Conservation (phyloP, 2,329 filamentous ascomycete genomes). For the Curvularia eragrostidis region DNA sequence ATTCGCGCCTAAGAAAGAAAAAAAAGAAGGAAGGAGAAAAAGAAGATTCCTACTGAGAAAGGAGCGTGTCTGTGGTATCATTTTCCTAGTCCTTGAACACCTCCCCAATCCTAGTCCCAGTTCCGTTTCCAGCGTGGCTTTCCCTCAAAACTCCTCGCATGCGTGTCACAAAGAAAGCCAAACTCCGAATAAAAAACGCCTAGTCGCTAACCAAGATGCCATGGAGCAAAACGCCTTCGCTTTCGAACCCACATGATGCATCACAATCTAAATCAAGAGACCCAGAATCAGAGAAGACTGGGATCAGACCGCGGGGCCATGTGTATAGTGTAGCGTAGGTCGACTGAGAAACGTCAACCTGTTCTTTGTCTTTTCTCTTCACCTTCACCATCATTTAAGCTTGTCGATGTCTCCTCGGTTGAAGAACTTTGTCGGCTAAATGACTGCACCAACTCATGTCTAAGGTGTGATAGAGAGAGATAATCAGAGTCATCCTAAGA, state of each 20-base stretch:
- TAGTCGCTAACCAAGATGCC: not conserved
- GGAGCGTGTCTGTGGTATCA: not conserved
- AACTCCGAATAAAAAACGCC: not conserved
- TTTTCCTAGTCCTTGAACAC: not conserved
- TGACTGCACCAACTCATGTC: conserved; percentile 19
- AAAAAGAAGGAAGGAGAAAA: not conserved
- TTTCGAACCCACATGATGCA: conserved; percentile 6
- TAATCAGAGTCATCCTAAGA: conserved; percentile 29
- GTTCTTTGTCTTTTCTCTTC: not conserved
- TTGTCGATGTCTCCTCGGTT: not conserved
- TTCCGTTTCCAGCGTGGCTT: not conserved
- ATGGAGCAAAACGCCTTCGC: conserved; percentile 10
- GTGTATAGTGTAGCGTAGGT: conserved; percentile 1
- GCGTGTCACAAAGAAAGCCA: not conserved
- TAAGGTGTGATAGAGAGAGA: conserved; percentile 14
- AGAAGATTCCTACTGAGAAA: not conserved
- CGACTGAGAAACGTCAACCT: not conserved
- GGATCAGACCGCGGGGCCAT: conserved; percentile 1
- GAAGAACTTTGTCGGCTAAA: conserved; percentile 13
- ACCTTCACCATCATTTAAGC: not conserved
- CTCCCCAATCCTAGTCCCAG: not conserved
- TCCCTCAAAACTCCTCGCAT: conserved; percentile 5
- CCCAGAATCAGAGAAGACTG: not conserved
- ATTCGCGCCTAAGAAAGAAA: not conserved
- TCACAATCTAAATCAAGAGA: conserved; percentile 7